Percentiles rank a stretch among this genome's conserved stretches.
Conservation (phyloP, 768 basidiomycete species). For the Chalciporus pseudorubinellus region DNA sequence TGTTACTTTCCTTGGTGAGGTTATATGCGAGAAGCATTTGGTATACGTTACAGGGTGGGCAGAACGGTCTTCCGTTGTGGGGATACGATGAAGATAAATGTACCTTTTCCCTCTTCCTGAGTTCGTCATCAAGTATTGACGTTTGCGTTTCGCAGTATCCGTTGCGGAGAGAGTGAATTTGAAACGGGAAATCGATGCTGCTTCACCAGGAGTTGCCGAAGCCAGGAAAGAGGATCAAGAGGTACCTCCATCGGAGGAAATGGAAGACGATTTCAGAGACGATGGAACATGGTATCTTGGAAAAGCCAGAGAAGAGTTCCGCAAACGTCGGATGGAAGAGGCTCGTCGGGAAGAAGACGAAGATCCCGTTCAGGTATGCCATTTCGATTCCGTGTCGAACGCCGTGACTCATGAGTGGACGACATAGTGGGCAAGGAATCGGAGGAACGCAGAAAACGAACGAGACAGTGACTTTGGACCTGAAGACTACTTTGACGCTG, state of each 20-base stretch:
- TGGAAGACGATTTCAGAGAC: constrained; percentile 32
- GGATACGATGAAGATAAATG: constrained; percentile 49
- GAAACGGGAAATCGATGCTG: constrained; percentile 27
- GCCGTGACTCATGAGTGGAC: too few species aligned
- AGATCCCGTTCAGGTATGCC: constrained; percentile 63
- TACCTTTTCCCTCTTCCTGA: background rate
- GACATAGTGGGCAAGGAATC: constrained; percentile 72
- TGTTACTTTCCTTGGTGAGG: constrained; percentile 76
- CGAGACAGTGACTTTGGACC: constrained; percentile 73
- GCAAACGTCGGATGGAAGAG: constrained; percentile 48
- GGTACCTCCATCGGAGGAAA: constrained; percentile 20
- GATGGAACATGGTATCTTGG: constrained; percentile 82
- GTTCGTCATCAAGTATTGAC: constrained; percentile 7
- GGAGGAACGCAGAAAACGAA: constrained; percentile 68
- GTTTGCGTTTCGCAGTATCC: constrained; percentile 14
- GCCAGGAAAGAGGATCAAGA: background rate
- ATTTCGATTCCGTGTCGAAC: too few species aligned
- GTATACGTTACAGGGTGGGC: constrained; percentile 73
- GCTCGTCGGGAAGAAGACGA: constrained; percentile 53
- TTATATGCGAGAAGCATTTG: constrained; percentile 82
- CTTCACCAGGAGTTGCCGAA: constrained; percentile 8
- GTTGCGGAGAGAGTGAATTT: constrained; percentile 18
- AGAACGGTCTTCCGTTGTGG: constrained; percentile 69
- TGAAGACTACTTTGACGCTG: constrained; percentile 80
- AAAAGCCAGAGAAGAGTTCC: constrained; percentile 78